Evolutionary conservation across 345 rosid species (phyloP).

Genomic region (Citrus sp.): DNA sequence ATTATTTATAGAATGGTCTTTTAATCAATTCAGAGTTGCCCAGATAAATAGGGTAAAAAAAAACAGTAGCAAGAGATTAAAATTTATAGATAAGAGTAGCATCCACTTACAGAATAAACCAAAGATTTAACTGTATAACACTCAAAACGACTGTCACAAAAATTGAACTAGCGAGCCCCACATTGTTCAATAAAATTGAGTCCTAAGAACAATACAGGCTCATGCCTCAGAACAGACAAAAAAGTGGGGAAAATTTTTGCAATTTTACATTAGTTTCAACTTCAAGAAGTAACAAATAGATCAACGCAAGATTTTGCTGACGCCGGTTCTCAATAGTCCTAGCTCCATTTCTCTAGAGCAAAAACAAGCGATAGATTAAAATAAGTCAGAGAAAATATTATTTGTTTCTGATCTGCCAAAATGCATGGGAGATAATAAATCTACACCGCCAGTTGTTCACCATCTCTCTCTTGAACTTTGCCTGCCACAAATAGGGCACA

Average conservation of each 20-base stretch:
- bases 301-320: slow-evolving; percentile 20
- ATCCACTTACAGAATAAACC: neutral
- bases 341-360: slow-evolving; percentile 38
- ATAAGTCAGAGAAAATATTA: slow-evolving; percentile 32
- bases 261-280: slow-evolving; percentile 34
- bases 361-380: slow-evolving; percentile 21
- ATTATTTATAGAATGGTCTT: too few relatives aligned
- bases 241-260: slow-evolving; percentile 11
- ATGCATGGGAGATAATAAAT: slow-evolving; percentile 21
- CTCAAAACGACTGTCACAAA: neutral
- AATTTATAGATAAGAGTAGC: neutral
- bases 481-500: slow-evolving; percentile 34
- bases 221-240: slow-evolving; percentile 20
- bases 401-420: slow-evolving; percentile 30
- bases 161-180: slow-evolving; percentile 17
- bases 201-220: slow-evolving; percentile 30
- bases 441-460: slow-evolving; percentile 36
- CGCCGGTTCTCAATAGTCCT: slow-evolving; percentile 37
- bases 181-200: slow-evolving; percentile 25
- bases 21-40: too few relatives aligned
- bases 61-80: too few relatives aligned
- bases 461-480: slow-evolving; percentile 60
- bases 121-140: slow-evolving; percentile 8
- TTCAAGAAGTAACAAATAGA: slow-evolving; percentile 26
- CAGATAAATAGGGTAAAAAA: too few relatives aligned